A percentile compares a stretch with the other conserved stretches of the same genome.
Evolutionary conservation across 2,329 filamentous ascomycete species (phyloP).

Genomic region (Fonsecaea erecta): DNA sequence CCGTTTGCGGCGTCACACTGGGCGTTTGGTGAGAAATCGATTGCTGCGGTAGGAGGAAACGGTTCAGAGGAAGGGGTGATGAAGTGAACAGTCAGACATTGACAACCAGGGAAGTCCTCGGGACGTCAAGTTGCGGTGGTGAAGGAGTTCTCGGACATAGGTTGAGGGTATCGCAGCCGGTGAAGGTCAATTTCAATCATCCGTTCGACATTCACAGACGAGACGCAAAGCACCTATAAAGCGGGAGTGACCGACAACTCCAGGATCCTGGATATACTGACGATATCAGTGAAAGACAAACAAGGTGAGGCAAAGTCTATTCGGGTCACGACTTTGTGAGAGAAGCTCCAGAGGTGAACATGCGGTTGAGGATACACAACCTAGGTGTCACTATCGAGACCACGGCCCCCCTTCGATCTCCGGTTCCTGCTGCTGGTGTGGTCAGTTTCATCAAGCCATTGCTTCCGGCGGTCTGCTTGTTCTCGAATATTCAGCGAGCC

Average conservation of each 20-base stretch:
- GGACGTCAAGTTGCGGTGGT: background rate
- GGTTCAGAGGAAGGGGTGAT: background rate
- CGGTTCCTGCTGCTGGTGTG: conserved; percentile 5
- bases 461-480: background rate
- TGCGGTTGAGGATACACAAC: conserved; percentile 19
- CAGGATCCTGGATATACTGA: background rate
- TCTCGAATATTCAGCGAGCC: background rate
- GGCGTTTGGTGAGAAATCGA: background rate
- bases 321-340: background rate
- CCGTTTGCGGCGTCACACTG: background rate
- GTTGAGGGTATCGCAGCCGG: background rate
- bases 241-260: background rate
- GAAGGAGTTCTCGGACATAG: background rate
- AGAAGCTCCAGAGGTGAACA: background rate
- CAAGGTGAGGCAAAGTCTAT: background rate
- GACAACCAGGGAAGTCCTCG: background rate
- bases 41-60: background rate
- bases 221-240: background rate
- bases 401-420: conserved; percentile 4
- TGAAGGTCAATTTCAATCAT: background rate
- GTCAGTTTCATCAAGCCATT: conserved; percentile 2
- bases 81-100: background rate
- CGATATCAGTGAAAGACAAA: conserved; percentile 10
- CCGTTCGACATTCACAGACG: background rate
- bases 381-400: conserved; percentile 12